These are phyloP conservation scores for Neospermospora avenae DNA, from an alignment of 2,329 filamentous ascomycete genomes.

Conservation along the genomic window DNA sequence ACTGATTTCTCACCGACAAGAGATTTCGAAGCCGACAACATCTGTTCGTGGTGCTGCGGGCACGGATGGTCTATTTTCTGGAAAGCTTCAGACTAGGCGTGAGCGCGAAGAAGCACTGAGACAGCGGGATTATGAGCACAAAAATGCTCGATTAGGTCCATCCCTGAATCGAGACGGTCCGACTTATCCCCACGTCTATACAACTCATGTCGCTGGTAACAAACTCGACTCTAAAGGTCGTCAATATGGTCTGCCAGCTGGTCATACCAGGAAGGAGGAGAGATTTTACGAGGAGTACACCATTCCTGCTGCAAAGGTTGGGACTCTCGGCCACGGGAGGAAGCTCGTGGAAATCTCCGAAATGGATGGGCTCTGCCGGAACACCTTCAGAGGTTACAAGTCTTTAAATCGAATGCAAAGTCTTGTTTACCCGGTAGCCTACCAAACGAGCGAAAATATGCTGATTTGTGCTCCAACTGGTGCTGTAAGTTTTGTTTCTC, in stretches of 20 bases:
- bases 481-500: slow-evolving; percentile 54
- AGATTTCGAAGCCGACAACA: slow-evolving; percentile 52
- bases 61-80: slow-evolving; percentile 44
- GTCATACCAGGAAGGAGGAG: slow-evolving; percentile 67
- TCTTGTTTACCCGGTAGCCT: slow-evolving; percentile 90
- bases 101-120: slow-evolving; percentile 78
- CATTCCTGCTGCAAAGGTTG: slow-evolving; percentile 79
- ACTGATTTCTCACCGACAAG: slow-evolving; percentile 72
- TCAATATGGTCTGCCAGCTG: slow-evolving; percentile 77
- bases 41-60: slow-evolving; percentile 55
- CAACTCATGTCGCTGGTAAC: slow-evolving; percentile 78
- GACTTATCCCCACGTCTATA: slow-evolving; percentile 93
- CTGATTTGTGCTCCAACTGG: slow-evolving; percentile 96
- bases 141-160: slow-evolving; percentile 67
- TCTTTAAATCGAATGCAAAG: slow-evolving; percentile 97
- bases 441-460: slow-evolving; percentile 97
- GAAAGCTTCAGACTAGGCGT: slow-evolving; percentile 66
- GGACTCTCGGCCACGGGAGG: slow-evolving; percentile 67
- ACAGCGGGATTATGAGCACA: slow-evolving; percentile 77
- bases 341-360: slow-evolving; percentile 75
- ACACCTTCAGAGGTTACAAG: slow-evolving; percentile 95
- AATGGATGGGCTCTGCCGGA: slow-evolving; percentile 82
- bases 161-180: slow-evolving; percentile 68
- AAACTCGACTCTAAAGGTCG: slow-evolving; percentile 74
- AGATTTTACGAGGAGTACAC: slow-evolving; percentile 86